Base-by-base conservation (phyloP, 192 early-diverging fungal species). In the Umbelopsis ramanniana region DNA sequence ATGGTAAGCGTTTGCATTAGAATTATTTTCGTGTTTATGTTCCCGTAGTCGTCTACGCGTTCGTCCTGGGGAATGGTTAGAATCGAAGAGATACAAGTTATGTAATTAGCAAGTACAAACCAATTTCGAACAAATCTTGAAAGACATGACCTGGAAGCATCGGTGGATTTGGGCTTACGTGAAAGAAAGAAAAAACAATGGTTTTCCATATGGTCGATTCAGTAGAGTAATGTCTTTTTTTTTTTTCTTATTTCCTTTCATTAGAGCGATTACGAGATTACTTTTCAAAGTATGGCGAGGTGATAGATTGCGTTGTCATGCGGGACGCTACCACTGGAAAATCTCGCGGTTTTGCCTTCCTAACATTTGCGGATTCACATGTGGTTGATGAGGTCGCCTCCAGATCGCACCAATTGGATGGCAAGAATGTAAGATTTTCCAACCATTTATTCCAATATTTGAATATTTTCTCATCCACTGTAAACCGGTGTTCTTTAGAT, bases 301-400 rank as follows among this genome's bases (percentile, higher is more conserved):
- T 94, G 33, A 74, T 81, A n/a, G 89, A 93, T 52, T 90, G 89
- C 71, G 82, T 90, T 70, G 89, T 94, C 8, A 94, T 94, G 93
- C 86, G 86, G 68, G 92, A 93, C 60, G 81, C 84, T 0, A 72
- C 79, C 22, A 92, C 92, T 12, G 81, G 82, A 45, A 84, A 86
- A 24, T 93, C 92, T 29, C 82, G 92, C 54, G 92, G 93, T 10
- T 93, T 94, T 87, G 91, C 87, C 14, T 94, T 95, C 75, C 52
- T 92, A 38, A 93, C 92, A 35, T 93, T 94, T 84, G 72, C 75
- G 15, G 86, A 91, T 72, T 76, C 87, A 23, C 68, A 71, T 29
- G 82, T 80, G 19, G 85, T 94, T 14, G 90, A 93, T 72, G 82
- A 80, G 46, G 86, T 93, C 1, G 66, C 93, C 22, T 86, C 84